Evolutionary conservation across 805 yeast species (phyloP).

Genomic region (Yamadazyma ubonensis): DNA sequence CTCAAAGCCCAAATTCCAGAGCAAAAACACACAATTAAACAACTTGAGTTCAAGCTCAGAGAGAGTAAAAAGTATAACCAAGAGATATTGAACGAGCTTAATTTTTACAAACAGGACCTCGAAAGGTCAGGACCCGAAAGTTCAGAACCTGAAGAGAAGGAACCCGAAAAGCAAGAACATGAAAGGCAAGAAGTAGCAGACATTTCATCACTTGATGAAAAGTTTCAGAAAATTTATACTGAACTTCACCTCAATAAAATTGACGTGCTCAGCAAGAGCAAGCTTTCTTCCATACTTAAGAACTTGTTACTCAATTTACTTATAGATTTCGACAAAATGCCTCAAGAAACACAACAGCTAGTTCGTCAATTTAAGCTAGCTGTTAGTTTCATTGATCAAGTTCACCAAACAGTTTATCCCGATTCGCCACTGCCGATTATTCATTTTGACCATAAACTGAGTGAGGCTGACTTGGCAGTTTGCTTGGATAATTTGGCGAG

Average conservation of each 20-base stretch:
- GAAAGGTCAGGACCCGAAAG: background rate
- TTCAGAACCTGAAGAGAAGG: too few species aligned
- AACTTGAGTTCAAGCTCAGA: constrained; percentile 16
- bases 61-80: constrained; percentile 17
- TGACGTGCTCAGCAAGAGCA: constrained; percentile 27
- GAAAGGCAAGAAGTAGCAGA: too few species aligned
- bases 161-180: too few species aligned
- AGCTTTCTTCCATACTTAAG: constrained; percentile 32
- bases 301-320: constrained; percentile 34
- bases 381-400: constrained; percentile 28
- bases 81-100: constrained; percentile 22
- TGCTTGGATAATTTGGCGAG: constrained; percentile 15
- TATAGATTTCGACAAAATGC: constrained; percentile 26
- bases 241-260: constrained; percentile 27
- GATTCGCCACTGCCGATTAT: constrained; percentile 6
- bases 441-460: constrained; percentile 2
- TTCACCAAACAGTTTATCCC: constrained; percentile 28
- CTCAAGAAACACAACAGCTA: constrained; percentile 24
- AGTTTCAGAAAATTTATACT: constrained; percentile 25
- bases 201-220: too few species aligned
- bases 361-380: constrained; percentile 27
- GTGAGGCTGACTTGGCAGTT: constrained; percentile 8
- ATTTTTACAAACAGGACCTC: constrained; percentile 2
- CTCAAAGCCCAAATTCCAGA: constrained; percentile 3
- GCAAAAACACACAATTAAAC: constrained; percentile 15